A percentile compares a stretch with the other conserved stretches of the same genome.
Evolutionary conservation across 306 rosid species (phyloP).

Genomic region (Inga oerstediana): DNA sequence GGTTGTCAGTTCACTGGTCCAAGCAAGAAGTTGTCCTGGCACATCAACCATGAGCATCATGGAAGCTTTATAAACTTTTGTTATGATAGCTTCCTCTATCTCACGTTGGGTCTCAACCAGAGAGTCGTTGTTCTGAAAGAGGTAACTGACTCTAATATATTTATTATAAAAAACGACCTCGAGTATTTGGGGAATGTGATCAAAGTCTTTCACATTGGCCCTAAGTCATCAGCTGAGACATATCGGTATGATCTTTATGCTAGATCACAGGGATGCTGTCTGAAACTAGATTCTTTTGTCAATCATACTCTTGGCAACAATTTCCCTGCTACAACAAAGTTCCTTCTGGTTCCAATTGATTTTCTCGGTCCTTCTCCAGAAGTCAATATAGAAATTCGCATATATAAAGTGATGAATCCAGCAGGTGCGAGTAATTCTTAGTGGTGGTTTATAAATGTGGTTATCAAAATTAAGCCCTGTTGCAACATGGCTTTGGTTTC

Average conservation of each 20-base stretch:
- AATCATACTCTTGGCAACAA: constrained; percentile 37
- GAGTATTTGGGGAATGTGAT: constrained; percentile 52
- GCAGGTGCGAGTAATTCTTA: not conserved
- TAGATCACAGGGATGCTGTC: constrained; percentile 34
- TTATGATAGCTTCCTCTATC: constrained; percentile 34
- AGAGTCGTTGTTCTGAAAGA: constrained; percentile 55
- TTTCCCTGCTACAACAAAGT: constrained; percentile 29
- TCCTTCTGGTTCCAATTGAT: constrained; percentile 53
- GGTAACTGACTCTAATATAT: constrained; percentile 43
- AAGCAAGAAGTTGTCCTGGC: constrained; percentile 40
- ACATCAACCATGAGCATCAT: constrained; percentile 26
- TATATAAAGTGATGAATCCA: constrained; percentile 22
- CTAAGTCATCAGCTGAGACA: constrained; percentile 27
- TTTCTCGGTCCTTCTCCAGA: constrained; percentile 31
- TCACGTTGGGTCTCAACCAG: constrained; percentile 32
- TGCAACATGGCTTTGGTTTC: not conserved
- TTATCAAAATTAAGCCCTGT: not conserved
- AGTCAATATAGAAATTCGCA: constrained; percentile 40
- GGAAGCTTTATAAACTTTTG: constrained; percentile 40
- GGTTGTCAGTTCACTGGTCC: constrained; percentile 58
- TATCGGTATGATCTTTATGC: constrained; percentile 56
- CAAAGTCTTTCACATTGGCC: constrained; percentile 53
- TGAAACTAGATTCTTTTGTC: constrained; percentile 47
- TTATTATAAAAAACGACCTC: constrained; percentile 43
- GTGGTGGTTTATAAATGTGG: not conserved